Base-by-base conservation (phyloP, 163 green algal genomes). In the Trebouxiophyceae sp. region DNA sequence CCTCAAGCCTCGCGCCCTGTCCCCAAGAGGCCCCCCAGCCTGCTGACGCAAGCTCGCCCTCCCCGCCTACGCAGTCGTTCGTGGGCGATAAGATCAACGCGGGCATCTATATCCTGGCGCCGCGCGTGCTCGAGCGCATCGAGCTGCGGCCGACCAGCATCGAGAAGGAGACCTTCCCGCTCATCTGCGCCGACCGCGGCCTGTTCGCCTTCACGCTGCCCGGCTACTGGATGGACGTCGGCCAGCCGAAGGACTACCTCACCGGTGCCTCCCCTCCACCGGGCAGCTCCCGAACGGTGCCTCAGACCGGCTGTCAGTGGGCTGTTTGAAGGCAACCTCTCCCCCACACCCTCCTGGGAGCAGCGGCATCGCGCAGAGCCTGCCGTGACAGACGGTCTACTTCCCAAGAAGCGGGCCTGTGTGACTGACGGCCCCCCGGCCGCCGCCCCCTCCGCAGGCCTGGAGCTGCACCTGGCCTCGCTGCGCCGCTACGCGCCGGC, bases 171-270 rank as follows among this genome's bases (percentile, higher is more conserved):
- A 81, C 97, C 26, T 99, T 99, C 79, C 93, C 93, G 0, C 85
- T 92, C 57, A 86, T 98, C 45, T 89, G 88, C 3, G 80, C 85
- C 0, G 92, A 96, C 69, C 83, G 82, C 57, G 69, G 78, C 39
- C 84, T 99, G 60, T 97, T 85, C 66, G 86, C 91, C 2, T 95
- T 95, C 78, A 87, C 85, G 1, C 84, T 99, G 22, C 77, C 80
- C 27, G 93, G 93, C 30, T 98, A 97, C 85, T 99, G 93, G 93
- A 99, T 99, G 93, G 93, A 99, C 72, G 84, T 99, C 22, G 93
- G 93, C 23, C 93, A 98, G 81, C 93, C 93, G 31, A 92, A 91
- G 77, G 93, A 98, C 70, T 98, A 96, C 81, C 87, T 97, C 44
- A 92, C 86, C 66, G 87, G 86, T 90, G n/a, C n/a, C n/a, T n/a